These are phyloP conservation scores for Hygrocybe coccinea DNA, from an alignment of 768 basidiomycete genomes.

Conservation along the genomic window DNA sequence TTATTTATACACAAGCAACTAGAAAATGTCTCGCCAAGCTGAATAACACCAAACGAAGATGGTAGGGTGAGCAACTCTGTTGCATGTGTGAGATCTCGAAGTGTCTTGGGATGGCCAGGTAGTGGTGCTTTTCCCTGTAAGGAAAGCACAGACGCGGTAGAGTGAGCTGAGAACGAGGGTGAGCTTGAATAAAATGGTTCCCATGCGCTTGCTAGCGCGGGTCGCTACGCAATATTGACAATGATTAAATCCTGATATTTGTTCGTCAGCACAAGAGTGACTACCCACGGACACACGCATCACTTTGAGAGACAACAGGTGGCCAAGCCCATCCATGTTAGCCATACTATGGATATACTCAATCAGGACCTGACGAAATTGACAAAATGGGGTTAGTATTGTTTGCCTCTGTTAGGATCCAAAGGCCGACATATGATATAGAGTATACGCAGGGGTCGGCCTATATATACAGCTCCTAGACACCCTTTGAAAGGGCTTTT, in stretches of 20 bases:
- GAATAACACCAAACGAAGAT: slow-evolving; percentile 78
- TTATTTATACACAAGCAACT: slow-evolving; percentile 81
- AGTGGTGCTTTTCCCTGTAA: slow-evolving; percentile 69
- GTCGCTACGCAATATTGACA: slow-evolving; percentile 45
- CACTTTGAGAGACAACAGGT: slow-evolving; percentile 75
- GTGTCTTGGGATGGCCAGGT: slow-evolving; percentile 73
- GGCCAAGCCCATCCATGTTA: slow-evolving; percentile 52
- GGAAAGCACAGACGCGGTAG: slow-evolving; percentile 71
- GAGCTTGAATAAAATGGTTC: slow-evolving; percentile 85
- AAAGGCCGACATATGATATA: not conserved
- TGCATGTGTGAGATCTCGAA: slow-evolving; percentile 74
- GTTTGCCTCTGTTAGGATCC: not conserved
- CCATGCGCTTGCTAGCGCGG: slow-evolving; percentile 71
- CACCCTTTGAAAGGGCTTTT: slow-evolving; percentile 45
- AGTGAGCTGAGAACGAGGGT: slow-evolving; percentile 73
- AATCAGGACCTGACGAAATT: not conserved
- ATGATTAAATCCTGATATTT: slow-evolving; percentile 3
- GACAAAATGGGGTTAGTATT: not conserved
- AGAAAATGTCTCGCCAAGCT: slow-evolving; percentile 85
- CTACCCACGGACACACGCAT: slow-evolving; percentile 81
- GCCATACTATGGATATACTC: not conserved
- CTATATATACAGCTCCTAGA: too few relatives aligned
- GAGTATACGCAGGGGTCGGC: too few relatives aligned
- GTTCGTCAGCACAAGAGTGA: slow-evolving; percentile 8
- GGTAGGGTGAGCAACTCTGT: slow-evolving; percentile 79